Evolutionary conservation across 1,284 basidiomycete genomes (phyloP).

Genomic region (Exsudoporus floridanus): DNA sequence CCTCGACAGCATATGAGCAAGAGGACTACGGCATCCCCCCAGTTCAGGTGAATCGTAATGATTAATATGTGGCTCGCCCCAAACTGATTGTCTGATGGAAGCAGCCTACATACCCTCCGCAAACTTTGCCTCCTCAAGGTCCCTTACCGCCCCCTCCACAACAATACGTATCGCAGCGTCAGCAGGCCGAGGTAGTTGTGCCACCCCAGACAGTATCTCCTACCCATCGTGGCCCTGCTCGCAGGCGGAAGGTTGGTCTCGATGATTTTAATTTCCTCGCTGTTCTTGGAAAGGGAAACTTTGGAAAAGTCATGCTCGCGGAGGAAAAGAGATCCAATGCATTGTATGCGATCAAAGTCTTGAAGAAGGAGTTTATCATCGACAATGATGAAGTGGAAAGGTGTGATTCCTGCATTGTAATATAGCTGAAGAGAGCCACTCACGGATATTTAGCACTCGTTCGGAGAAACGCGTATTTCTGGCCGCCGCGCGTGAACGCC

Average conservation of each 20-base stretch:
- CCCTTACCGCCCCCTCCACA: slow-evolving; percentile 7
- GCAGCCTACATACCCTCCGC: slow-evolving; percentile 29
- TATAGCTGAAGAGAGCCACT: slow-evolving; percentile 7
- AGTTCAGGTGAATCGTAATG: slow-evolving; percentile 24
- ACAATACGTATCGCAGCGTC: slow-evolving; percentile 28
- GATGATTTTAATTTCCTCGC: slow-evolving; percentile 99
- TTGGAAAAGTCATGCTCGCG: slow-evolving; percentile 99
- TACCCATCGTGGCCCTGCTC: slow-evolving; percentile 41
- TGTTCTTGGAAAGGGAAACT: slow-evolving; percentile 98
- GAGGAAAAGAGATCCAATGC: slow-evolving; percentile 93
- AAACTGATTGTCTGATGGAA: slow-evolving; percentile 16
- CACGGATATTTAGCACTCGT: slow-evolving; percentile 69
- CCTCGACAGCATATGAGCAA: slow-evolving; percentile 27
- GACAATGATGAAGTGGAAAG: slow-evolving; percentile 99
- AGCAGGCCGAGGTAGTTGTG: slow-evolving; percentile 27
- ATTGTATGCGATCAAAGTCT: slow-evolving; percentile 98
- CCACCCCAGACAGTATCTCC: slow-evolving; percentile 29
- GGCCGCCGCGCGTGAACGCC: slow-evolving; percentile 92
- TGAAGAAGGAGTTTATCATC: slow-evolving; percentile 99
- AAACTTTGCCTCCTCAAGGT: slow-evolving; percentile 18
- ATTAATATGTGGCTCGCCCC: neutral
- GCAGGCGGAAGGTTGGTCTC: slow-evolving; percentile 87
- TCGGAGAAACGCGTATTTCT: slow-evolving; percentile 99
- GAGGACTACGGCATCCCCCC: slow-evolving; percentile 31
- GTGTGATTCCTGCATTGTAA: slow-evolving; percentile 41